Evolutionary conservation across 345 rosid species (phyloP).

Genomic region (Cardiospermum halicacabum): DNA sequence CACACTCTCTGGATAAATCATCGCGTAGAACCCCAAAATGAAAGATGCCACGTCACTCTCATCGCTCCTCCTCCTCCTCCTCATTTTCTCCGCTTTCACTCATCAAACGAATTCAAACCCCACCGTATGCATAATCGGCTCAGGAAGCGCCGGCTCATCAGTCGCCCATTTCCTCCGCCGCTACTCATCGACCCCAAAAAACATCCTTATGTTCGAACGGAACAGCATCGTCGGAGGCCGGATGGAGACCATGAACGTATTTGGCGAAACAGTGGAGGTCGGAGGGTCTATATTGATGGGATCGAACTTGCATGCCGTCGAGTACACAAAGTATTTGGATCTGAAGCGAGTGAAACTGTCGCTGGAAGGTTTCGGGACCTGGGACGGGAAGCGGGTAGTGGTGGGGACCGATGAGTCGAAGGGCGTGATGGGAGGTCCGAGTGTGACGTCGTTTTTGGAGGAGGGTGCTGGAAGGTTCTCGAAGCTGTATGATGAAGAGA

Average conservation of each 20-base stretch:
- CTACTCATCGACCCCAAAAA: slow-evolving; percentile 30
- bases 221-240: slow-evolving; percentile 77
- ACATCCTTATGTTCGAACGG: slow-evolving; percentile 63
- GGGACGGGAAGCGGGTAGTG: slow-evolving; percentile 66
- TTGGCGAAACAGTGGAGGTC: slow-evolving; percentile 73
- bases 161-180: slow-evolving; percentile 79
- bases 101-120: slow-evolving; percentile 20
- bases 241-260: slow-evolving; percentile 59
- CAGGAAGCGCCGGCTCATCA: slow-evolving; percentile 91
- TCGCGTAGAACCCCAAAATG: too few relatives aligned
- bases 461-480: slow-evolving; percentile 51
- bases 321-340: slow-evolving; percentile 46
- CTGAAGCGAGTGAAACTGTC: slow-evolving; percentile 41
- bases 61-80: slow-evolving; percentile 1
- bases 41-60: not conserved
- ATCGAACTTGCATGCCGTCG: slow-evolving; percentile 64
- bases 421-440: slow-evolving; percentile 41
- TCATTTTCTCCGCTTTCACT: slow-evolving; percentile 21
- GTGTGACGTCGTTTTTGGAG: slow-evolving; percentile 67
- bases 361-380: slow-evolving; percentile 54
- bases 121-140: slow-evolving; percentile 71
- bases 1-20: too few relatives aligned
- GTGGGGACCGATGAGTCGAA: slow-evolving; percentile 60
- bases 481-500: slow-evolving; percentile 66
- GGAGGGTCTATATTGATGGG: slow-evolving; percentile 91